Evolutionary conservation across 106 monocot genomes (phyloP), one percentile per base, ranked within the genome.

Genomic region (Gastrodia elata): DNA sequence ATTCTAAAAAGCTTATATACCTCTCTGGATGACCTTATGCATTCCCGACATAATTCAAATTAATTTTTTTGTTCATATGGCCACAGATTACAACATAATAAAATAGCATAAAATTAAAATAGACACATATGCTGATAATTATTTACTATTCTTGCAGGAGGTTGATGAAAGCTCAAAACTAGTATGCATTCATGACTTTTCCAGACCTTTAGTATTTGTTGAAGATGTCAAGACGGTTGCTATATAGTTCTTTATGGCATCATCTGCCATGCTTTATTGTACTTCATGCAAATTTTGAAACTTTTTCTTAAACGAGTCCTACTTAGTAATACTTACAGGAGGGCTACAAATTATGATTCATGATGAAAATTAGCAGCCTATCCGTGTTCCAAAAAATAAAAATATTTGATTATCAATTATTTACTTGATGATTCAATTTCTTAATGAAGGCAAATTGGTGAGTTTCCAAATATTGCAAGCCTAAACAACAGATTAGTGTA

Each of bases 101-200:
- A n/a, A n/a, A n/a, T n/a, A n/a, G n/a, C n/a, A n/a, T n/a, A n/a
- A n/a, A n/a, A n/a, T n/a, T n/a, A n/a, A n/a, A n/a, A n/a, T n/a
- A n/a, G n/a, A n/a, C n/a, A n/a, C n/a, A n/a, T 69, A 25, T 69
- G 24, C 20, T 2, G 7, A 18, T 39, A 18, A 26, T 39, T 22
- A 39, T 25, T 24, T 26, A 2, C 41, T 40, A n/a, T n/a, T 65
- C 42, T n/a, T 42, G 20, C 82, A 99, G 98, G 93, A 93, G 89
- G 90, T 99, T 75, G 87, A 91, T 73, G 80, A 81, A 72, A 77
- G 80, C 65, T 91, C 98, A 71, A 77, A 89, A 82, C 93, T 99
- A 40, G 98, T 93, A 56, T 93, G 98, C 76, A 73, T 93, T 46
- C 98, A 99, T 83, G 98, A 99, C 87, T 99, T 93, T 72, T 91